Base-by-base conservation (phyloP, 179 eudicot species). In the Nepenthes alata region DNA sequence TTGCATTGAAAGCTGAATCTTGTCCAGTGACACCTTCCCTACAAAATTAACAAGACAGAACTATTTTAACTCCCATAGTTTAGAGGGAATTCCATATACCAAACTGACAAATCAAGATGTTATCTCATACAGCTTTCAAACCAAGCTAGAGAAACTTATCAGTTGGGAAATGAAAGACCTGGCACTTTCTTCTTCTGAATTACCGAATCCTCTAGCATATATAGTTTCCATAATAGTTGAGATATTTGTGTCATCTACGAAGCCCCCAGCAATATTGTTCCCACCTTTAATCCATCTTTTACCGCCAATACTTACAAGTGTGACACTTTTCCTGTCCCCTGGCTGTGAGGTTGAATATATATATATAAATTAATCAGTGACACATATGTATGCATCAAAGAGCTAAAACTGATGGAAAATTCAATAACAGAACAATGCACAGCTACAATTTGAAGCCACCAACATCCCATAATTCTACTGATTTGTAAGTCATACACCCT, bases 271-370 rank as follows among this genome's bases (percentile, higher is more conserved):
- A 78, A 91, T 78, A 62, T 67, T 68, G 72, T 87, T 86, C 60
- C 98, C 98, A 37, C 98, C 98, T 74, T 81, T 78, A 58, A 91
- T 91, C 56, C 79, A 69, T 70, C 77, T 77, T 59, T 73, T 77
- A 37, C 98, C 98, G 38, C 91, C 89, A 77, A 91, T 91, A 45
- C 76, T 71, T 70, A 91, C 86, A 65, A 91, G 88, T 58, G 78
- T 77, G 65, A 91, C 95, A 77, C 75, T 77, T 80, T 80, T 91
- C 39, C 81, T 70, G 69, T 91, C 98, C 72, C 98, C 98, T 69
- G 98, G 98, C 96, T 91, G 75, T 63, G 48, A 70, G 74, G 70
- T 67, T 25, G 37, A 71, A 73, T 35, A 8, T 16, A 47, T 16
- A 16, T 55, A 60, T 64, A 56, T 65, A 59, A 68, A 12, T 11